These are phyloP conservation scores for Aspergillus ruber DNA, from an alignment of 2,329 filamentous ascomycete species.

Conservation along the genomic window DNA sequence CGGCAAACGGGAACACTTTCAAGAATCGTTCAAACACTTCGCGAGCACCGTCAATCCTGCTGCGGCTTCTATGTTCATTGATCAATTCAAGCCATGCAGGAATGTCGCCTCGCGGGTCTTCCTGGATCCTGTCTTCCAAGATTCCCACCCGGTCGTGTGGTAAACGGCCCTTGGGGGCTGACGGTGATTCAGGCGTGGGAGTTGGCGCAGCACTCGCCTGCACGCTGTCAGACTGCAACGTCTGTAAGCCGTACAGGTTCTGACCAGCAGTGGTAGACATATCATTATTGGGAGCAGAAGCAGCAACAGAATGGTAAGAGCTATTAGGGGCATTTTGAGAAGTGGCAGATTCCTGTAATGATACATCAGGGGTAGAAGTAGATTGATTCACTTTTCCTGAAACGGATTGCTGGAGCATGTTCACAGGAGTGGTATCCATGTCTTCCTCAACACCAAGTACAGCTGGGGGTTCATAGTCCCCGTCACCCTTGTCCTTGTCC, in stretches of 20 bases:
- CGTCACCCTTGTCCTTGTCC: conserved; percentile 38
- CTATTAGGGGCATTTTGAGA: conserved; percentile 46
- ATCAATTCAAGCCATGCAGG: conserved; percentile 89
- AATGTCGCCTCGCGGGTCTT: conserved; percentile 87
- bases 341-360: conserved; percentile 50
- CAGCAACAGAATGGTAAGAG: conserved; percentile 43
- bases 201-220: conserved; percentile 34
- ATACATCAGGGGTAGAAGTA: conserved; percentile 53
- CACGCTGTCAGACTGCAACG: conserved; percentile 22
- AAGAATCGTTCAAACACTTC: conserved; percentile 80
- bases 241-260: conserved; percentile 30
- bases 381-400: conserved; percentile 52
- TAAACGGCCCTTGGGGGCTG: conserved; percentile 47
- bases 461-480: conserved; percentile 50
- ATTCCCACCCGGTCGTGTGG: conserved; percentile 70
- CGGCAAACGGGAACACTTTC: conserved; percentile 79
- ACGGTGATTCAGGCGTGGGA: conserved; percentile 40
- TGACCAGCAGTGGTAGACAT: conserved; percentile 30
- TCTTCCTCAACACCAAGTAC: conserved; percentile 42
- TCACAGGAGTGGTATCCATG: conserved; percentile 43
- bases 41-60: conserved; percentile 74
- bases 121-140: conserved; percentile 82
- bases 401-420: conserved; percentile 48
- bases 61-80: conserved; percentile 71
- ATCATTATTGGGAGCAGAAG: conserved; percentile 41